phyloP scores from a whole-genome alignment of 2,329 filamentous ascomycete genomes.

The Claviceps arundinis region DNA sequence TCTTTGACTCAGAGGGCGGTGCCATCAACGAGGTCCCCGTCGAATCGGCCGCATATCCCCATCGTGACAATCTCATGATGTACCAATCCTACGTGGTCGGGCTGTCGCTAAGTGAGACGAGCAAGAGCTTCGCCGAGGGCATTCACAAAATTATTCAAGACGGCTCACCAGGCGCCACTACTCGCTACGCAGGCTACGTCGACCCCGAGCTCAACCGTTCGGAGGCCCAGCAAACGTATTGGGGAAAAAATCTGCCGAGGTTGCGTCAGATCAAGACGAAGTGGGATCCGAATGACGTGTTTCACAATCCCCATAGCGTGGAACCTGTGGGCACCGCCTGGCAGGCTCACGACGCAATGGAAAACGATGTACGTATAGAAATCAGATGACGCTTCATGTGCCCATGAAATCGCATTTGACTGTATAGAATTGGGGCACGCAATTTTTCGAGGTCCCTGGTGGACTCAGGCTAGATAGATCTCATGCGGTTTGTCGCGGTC shows the following conservation, averaged over 20 bases:
- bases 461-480: no score
- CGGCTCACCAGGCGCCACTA: conserved; percentile 25
- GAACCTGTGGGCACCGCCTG: conserved; percentile 36
- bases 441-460: no score
- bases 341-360: conserved; percentile 36
- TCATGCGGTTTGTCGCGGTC: no score
- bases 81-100: conserved; percentile 48
- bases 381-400: conserved; percentile 35
- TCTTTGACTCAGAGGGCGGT: conserved; percentile 49
- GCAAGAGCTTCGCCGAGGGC: conserved; percentile 35
- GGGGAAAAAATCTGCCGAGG: conserved; percentile 35
- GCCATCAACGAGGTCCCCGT: conserved; percentile 41
- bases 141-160: conserved; percentile 32
- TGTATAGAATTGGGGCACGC: no score
- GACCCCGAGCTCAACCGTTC: conserved; percentile 33
- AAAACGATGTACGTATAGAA: conserved; percentile 42
- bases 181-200: conserved; percentile 51
- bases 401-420: no score
- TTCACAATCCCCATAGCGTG: conserved; percentile 47
- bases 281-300: conserved; percentile 40
- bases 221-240: conserved; percentile 37
- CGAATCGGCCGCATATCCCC: conserved; percentile 47
- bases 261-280: conserved; percentile 36
- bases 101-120: conserved; percentile 30
- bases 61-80: conserved; percentile 51